Evolutionary conservation across 139 green algal species (phyloP).

Genomic region (Ettlia oleoabundans): DNA sequence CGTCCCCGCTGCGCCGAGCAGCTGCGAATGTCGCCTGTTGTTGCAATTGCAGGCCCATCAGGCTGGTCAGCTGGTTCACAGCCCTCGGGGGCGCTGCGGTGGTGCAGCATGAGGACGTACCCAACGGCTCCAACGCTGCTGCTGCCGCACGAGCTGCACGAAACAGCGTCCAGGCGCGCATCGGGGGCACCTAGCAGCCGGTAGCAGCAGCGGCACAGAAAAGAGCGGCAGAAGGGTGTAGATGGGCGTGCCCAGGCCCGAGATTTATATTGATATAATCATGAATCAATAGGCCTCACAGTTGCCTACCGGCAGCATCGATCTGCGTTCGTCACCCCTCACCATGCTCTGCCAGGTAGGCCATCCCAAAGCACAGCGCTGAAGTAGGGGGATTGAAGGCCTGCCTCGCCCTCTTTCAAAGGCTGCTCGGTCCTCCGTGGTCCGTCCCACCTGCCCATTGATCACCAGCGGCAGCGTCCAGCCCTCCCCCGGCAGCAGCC

Average conservation of each 20-base stretch:
- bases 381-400: too few species aligned
- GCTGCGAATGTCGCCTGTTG: not conserved
- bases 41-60: slow-evolving; percentile 12
- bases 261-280: too few species aligned
- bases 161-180: not conserved
- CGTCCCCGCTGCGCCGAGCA: not conserved
- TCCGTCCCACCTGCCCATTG: not conserved
- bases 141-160: slow-evolving; percentile 3
- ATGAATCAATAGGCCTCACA: too few species aligned
- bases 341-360: too few species aligned
- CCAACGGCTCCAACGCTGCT: slow-evolving; percentile 1
- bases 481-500: not conserved
- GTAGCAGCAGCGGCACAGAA: too few species aligned
- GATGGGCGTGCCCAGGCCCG: too few species aligned
- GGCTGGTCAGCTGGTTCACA: slow-evolving; percentile 10
- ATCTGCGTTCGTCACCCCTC: too few species aligned
- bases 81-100: not conserved
- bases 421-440: too few species aligned
- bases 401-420: too few species aligned
- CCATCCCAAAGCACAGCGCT: too few species aligned
- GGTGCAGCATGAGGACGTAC: not conserved
- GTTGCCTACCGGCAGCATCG: too few species aligned
- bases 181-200: not conserved
- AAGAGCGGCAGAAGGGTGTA: too few species aligned
- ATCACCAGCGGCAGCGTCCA: not conserved